phyloP scores from a whole-genome alignment of 306 rosid species.

The Sphenostylis stenocarpa region DNA sequence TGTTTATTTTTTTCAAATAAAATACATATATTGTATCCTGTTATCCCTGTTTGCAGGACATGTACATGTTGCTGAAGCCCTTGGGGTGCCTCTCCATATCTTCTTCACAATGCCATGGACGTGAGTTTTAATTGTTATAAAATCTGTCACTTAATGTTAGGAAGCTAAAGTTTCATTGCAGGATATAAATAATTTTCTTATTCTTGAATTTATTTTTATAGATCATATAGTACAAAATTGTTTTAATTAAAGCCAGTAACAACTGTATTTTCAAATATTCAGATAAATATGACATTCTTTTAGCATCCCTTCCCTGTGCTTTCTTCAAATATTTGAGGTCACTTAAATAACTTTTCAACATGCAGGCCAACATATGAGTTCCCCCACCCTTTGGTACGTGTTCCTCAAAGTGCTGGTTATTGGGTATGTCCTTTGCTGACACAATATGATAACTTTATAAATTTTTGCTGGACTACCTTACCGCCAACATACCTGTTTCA shows the following conservation, averaged over 20 bases:
- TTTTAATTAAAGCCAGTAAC: slow-evolving; percentile 14
- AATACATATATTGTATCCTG: slow-evolving; percentile 14
- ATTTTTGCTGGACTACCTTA: slow-evolving; percentile 28
- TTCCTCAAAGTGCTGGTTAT: slow-evolving; percentile 87
- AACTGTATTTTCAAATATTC: slow-evolving; percentile 22
- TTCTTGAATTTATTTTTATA: slow-evolving; percentile 21
- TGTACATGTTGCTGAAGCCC: slow-evolving; percentile 92
- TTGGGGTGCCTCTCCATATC: slow-evolving; percentile 92
- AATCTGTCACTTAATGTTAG: slow-evolving; percentile 7
- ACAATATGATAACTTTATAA: slow-evolving; percentile 22
- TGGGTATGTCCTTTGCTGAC: slow-evolving; percentile 65
- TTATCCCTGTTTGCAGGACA: slow-evolving; percentile 70
- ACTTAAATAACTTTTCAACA: slow-evolving; percentile 42
- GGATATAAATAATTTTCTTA: slow-evolving; percentile 12
- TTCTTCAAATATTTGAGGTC: slow-evolving; percentile 7
- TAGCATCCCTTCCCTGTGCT: not conserved
- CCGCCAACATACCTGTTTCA: slow-evolving; percentile 14
- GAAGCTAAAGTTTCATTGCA: slow-evolving; percentile 22
- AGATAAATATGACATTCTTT: slow-evolving; percentile 22
- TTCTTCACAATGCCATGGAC: slow-evolving; percentile 99
- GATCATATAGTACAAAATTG: not conserved
- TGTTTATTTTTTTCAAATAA: slow-evolving; percentile 24
- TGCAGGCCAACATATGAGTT: slow-evolving; percentile 92
- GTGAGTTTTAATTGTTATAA: slow-evolving; percentile 55
- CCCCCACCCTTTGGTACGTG: slow-evolving; percentile 96